These are phyloP conservation scores for Cadophora sp. DNA, from an alignment of 2,329 filamentous ascomycete genomes.

Conservation along the genomic window DNA sequence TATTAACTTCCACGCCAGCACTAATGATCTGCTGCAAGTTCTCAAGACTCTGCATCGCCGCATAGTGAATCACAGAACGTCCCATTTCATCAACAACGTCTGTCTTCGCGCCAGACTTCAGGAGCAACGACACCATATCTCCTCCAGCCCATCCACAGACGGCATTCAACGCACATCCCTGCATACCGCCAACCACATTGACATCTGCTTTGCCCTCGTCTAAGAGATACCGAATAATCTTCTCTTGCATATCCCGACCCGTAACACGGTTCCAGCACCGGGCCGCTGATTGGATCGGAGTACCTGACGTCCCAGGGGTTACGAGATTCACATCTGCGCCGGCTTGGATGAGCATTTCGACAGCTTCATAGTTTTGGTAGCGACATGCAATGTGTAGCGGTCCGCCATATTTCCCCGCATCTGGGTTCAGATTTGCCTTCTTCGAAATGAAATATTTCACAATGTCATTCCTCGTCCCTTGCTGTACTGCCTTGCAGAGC, in stretches of 20 bases:
- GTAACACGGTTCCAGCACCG: not conserved
- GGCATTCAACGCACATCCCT: constrained; percentile 23
- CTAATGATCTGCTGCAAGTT: constrained; percentile 20
- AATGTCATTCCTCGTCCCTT: constrained; percentile 6
- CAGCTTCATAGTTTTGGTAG: constrained; percentile 8
- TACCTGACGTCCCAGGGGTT: constrained; percentile 13
- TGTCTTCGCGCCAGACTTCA: constrained; percentile 23
- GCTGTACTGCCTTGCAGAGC: constrained; percentile 16
- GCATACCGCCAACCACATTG: constrained; percentile 17
- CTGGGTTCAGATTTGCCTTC: constrained; percentile 24
- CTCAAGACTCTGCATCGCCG: constrained; percentile 13
- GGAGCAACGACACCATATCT: constrained; percentile 18
- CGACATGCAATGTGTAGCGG: constrained; percentile 26
- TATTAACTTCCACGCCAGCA: constrained; percentile 22
- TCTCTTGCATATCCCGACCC: not conserved
- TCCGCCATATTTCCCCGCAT: constrained; percentile 14
- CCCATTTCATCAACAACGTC: constrained; percentile 15
- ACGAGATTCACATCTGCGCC: constrained; percentile 24
- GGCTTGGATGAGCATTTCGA: constrained; percentile 20
- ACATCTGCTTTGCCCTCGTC: constrained; percentile 26
- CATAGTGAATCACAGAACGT: constrained; percentile 23
- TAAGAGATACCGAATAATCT: constrained; percentile 23
- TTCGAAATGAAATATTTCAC: constrained; percentile 31
- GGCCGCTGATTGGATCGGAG: constrained; percentile 25
- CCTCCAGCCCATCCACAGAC: constrained; percentile 9